Evolutionary conservation across 2,329 filamentous ascomycete genomes (phyloP), one percentile per base, ranked within the genome.

Genomic region (Claviceps pusilla): DNA sequence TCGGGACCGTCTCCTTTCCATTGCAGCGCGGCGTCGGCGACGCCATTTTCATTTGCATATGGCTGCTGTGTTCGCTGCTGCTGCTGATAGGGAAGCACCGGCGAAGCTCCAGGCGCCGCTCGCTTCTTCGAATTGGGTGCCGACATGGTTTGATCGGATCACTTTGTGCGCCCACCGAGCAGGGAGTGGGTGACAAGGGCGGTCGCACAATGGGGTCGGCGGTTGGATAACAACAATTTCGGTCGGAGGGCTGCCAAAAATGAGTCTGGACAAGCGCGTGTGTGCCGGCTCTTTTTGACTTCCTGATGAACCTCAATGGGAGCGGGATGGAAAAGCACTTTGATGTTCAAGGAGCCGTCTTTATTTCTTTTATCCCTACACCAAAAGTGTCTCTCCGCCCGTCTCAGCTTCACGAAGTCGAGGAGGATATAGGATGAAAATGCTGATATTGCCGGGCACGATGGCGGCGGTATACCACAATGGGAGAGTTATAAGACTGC

Each of bases 71-170:
- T 69, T 59, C 72, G 72, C 43, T 76, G 73, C 57, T 74, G 73
- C 43, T 76, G 73, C 57, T 74, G 73, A 51, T 73, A 65, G 39
- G 81, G 78, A 28, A 77, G 71, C 59, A 79, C 71, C n/a, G 87
- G 84, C 42, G 80, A 77, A 57, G 83, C 73, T 65, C 84, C 86
- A 55, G 87, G 84, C 49, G 87, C 86, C 60, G 84, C 75, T 67
- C 87, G 78, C 73, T 93, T 93, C 68, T 86, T 71, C 24, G 76
- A 67, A 58, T 78, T 79, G 48, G 72, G 69, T 37, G 70, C 64
- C 55, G 77, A 73, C 75, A 78, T 77, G 24, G 57, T 57, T 55
- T 46, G 29, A 12, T 19, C 19, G 19, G 29, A 45, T 52, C 51
- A 54, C 50, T 29, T 51, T 53, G 12, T 42, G 54, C 24, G 52